Base-by-base conservation (phyloP, 2,329 filamentous ascomycete species). In the Alternaria angustiovoidea region DNA sequence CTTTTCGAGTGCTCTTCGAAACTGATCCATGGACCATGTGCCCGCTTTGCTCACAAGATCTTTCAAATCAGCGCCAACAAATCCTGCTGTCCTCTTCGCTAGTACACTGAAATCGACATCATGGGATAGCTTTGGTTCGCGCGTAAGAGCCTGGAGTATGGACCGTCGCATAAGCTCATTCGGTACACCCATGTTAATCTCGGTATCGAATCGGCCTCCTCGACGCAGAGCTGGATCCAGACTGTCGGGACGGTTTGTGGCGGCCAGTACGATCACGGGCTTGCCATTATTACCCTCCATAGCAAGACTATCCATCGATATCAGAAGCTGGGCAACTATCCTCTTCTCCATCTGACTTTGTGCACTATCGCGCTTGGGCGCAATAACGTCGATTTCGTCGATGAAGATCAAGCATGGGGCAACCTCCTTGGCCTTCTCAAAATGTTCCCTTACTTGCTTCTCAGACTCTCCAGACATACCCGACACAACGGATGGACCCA, bases 321-420 rank as follows among this genome's bases (percentile, higher is more conserved):
- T 90, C 57, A 92, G 82, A 65, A 98, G 88, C 73, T 96, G 91
- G 1, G 89, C 87, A 12, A 96, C 90, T 63, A 96, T 95, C 54
- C 93, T 85, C 73, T 93, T 92, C 75, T 97, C 93, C 88, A 96
- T 94, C 66, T 97, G 93, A 71, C 91, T 89, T 71, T 95, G 91
- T 1, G 91, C 88, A 55, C 88, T 91, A 64, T 96, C 92, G 57
- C 91, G 85, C 76, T 96, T 96, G 0, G 92, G 91, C 51, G 93
- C 92, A 70, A 98, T 95, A 4, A 91, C 90, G 77, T 99, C 94
- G 53, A 98, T 92, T 68, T 97, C 91, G 68, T 97, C 93, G 58
- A 98, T 91, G 72, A 97, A 96, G 5, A 99, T 85, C 5, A 99
- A 84, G 71, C 93, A 96, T 0, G 95, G 95, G 0, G 94, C 94